A percentile compares a stretch with the other conserved stretches of the same genome.
Conservation (phyloP, 257 asterid species). For the Nicotiana benthamiana region DNA sequence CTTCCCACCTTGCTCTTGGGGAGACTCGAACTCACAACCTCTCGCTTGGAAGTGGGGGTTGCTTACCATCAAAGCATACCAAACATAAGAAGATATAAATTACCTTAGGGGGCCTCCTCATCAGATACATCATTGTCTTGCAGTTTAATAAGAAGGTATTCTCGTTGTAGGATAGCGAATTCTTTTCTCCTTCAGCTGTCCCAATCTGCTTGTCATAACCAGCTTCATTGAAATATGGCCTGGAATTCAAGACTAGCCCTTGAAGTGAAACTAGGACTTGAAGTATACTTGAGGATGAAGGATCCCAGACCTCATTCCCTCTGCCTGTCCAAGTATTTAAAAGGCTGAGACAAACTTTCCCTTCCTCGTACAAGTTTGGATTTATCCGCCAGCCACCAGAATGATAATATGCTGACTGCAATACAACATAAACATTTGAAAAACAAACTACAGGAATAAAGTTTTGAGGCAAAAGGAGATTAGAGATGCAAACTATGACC, state of each 20-base stretch:
- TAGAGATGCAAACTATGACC: background rate
- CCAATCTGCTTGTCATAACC: constrained; percentile 98
- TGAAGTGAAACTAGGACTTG: constrained; percentile 98
- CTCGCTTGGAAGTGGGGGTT: too few relatives aligned
- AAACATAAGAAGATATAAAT: constrained; percentile 6
- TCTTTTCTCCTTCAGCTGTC: constrained; percentile 98
- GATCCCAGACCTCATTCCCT: constrained; percentile 98
- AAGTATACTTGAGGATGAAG: constrained; percentile 92
- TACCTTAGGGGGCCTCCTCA: constrained; percentile 96
- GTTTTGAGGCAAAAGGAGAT: background rate
- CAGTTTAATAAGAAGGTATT: constrained; percentile 87
- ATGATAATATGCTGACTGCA: constrained; percentile 89
- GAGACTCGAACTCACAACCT: too few relatives aligned
- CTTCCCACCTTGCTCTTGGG: too few relatives aligned
- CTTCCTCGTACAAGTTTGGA: constrained; percentile 97
- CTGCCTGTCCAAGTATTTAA: constrained; percentile 98
- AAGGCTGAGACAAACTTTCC: constrained; percentile 98
- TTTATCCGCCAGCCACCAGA: constrained; percentile 99
- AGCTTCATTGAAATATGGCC: constrained; percentile 96
- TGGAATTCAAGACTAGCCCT: constrained; percentile 86
- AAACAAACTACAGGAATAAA: background rate
- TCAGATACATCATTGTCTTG: constrained; percentile 88
- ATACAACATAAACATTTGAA: constrained; percentile 6
- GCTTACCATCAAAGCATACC: too few relatives aligned
- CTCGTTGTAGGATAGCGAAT: constrained; percentile 93